phyloP scores from a whole-genome alignment of 139 green algal species.

The Astrephomene gubernaculifera region DNA sequence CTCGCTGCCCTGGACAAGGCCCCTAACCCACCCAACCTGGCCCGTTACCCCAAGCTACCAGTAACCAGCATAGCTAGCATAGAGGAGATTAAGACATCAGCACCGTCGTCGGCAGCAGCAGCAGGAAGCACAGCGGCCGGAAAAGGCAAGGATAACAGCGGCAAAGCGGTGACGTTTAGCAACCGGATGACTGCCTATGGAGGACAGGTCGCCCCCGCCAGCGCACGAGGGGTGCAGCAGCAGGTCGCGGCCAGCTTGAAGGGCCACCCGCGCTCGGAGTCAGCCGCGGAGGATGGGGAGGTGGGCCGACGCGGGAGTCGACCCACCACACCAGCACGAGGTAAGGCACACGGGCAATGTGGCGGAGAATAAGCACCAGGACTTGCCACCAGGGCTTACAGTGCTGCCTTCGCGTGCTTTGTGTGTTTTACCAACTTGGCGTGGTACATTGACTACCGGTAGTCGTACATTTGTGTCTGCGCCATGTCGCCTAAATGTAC shows the following conservation, averaged over 20 bases:
- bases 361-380: too few species aligned
- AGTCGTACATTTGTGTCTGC: too few species aligned
- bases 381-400: too few species aligned
- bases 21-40: conserved; percentile 41
- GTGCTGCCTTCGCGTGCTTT: too few species aligned
- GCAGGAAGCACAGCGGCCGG: not conserved
- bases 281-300: conserved; percentile 19
- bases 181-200: not conserved
- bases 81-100: conserved; percentile 33
- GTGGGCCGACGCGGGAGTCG: conserved; percentile 23
- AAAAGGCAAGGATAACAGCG: not conserved
- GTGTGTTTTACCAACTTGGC: too few species aligned
- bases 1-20: conserved; percentile 4
- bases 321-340: not conserved
- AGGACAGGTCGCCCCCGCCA: not conserved
- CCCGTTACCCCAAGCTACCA: conserved; percentile 37
- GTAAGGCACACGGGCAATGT: too few species aligned
- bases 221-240: not conserved
- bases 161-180: not conserved
- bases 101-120: not conserved
- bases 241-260: not conserved
- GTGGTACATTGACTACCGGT: too few species aligned
- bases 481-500: too few species aligned
- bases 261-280: conserved; percentile 11
- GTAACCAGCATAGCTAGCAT: not conserved